Percentiles rank a stretch among this genome's conserved stretches.
Evolutionary conservation across 495 filamentous ascomycete species (phyloP).

Genomic region (Hypoxylon intermedium): DNA sequence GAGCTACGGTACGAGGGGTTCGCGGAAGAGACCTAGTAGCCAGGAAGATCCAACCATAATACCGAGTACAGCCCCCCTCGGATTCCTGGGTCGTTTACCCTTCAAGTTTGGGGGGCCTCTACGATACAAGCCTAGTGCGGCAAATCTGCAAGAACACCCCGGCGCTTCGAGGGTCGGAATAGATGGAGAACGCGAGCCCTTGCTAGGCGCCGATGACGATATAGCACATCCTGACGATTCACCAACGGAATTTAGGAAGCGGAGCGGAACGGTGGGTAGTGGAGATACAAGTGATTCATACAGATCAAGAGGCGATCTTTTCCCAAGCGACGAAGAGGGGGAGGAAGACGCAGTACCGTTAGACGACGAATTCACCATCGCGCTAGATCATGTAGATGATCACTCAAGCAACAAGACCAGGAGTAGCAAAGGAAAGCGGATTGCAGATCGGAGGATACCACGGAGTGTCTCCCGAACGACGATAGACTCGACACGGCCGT

Average conservation of each 20-base stretch:
- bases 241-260: constrained; percentile 61
- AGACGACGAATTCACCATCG: constrained; percentile 90
- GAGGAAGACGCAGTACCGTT: constrained; percentile 90
- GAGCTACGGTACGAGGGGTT: constrained; percentile 82
- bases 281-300: constrained; percentile 85
- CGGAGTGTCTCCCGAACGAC: constrained; percentile 61
- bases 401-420: constrained; percentile 71
- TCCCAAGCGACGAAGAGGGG: constrained; percentile 88
- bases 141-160: constrained; percentile 90
- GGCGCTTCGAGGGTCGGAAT: constrained; percentile 51
- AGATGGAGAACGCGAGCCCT: constrained; percentile 71
- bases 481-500: constrained; percentile 56
- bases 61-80: constrained; percentile 82
- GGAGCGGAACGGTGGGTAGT: constrained; percentile 83
- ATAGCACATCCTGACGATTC: constrained; percentile 25
- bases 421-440: constrained; percentile 66
- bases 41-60: constrained; percentile 89
- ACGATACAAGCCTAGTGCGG: constrained; percentile 88
- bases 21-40: constrained; percentile 69
- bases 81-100: constrained; percentile 83
- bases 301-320: constrained; percentile 91
- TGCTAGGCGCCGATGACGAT: constrained; percentile 65
- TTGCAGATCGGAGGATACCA: constrained; percentile 62
- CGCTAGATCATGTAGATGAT: constrained; percentile 77
- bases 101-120: constrained; percentile 84